phyloP scores from a whole-genome alignment of 805 yeast genomes.

The Debaryomyces hansenii region DNA sequence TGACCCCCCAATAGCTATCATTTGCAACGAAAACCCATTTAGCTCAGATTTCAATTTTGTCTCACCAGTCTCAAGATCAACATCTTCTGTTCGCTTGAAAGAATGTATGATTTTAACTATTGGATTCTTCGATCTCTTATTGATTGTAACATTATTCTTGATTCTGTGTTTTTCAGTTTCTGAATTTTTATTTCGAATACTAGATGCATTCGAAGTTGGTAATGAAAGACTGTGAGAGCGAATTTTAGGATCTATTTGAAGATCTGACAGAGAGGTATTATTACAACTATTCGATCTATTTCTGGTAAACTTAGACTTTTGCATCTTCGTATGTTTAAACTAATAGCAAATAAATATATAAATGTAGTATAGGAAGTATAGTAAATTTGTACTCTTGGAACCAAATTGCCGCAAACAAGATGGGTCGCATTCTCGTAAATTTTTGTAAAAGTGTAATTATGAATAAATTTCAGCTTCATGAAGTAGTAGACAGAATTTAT shows the following conservation, averaged over 20 bases:
- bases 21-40: conserved; percentile 13
- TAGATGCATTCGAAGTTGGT: background rate
- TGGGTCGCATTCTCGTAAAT: background rate
- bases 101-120: conserved; percentile 4
- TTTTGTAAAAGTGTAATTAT: background rate
- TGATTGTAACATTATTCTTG: background rate
- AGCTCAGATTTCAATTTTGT: conserved; percentile 4
- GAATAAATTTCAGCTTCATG: background rate
- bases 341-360: too few relatives aligned
- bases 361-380: background rate
- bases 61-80: conserved; percentile 1
- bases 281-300: background rate
- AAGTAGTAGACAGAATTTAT: background rate
- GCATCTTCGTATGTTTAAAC: background rate
- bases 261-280: background rate
- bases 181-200: background rate
- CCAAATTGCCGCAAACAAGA: conserved; percentile 1
- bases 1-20: conserved; percentile 29
- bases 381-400: background rate
- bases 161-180: background rate
- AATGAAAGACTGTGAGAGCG: background rate
- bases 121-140: background rate
- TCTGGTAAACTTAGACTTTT: background rate
- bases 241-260: background rate
- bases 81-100: conserved; percentile 5